A percentile compares a stretch with the other conserved stretches of the same genome.
These are phyloP conservation scores for Lathyrus tuberosus DNA, from an alignment of 306 rosid genomes.

Conservation along the genomic window DNA sequence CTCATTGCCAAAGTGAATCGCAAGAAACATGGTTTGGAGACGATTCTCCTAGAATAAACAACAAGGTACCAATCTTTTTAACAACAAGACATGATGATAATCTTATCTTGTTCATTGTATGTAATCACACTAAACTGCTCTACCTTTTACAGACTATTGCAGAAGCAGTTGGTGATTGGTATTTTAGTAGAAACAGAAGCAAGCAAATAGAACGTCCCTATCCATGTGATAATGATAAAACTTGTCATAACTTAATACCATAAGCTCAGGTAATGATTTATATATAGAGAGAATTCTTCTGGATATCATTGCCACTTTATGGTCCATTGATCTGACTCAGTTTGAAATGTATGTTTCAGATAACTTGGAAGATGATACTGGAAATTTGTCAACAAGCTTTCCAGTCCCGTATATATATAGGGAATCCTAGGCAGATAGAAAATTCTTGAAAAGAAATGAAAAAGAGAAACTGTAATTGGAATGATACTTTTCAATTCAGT, in stretches of 20 bases:
- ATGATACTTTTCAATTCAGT: slow-evolving; percentile 8
- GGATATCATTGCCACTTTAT: background rate
- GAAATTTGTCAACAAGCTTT: slow-evolving; percentile 30
- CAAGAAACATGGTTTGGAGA: slow-evolving; percentile 86
- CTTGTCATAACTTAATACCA: slow-evolving; percentile 80
- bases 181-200: slow-evolving; percentile 64
- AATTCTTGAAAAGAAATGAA: slow-evolving; percentile 33
- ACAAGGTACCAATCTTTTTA: slow-evolving; percentile 54
- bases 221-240: slow-evolving; percentile 76
- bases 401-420: slow-evolving; percentile 11
- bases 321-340: slow-evolving; percentile 35
- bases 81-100: slow-evolving; percentile 14
- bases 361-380: slow-evolving; percentile 27
- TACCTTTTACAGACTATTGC: slow-evolving; percentile 73
- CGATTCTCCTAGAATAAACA: slow-evolving; percentile 74
- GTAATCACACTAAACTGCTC: slow-evolving; percentile 23
- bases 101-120: background rate
- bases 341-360: slow-evolving; percentile 44
- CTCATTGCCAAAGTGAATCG: slow-evolving; percentile 95
- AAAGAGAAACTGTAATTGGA: slow-evolving; percentile 12
- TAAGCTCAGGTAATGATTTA: slow-evolving; percentile 42
- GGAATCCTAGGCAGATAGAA: slow-evolving; percentile 35
- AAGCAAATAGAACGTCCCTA: slow-evolving; percentile 79
- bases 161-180: slow-evolving; percentile 96
- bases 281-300: background rate